These are phyloP conservation scores for Cyanidium caldarium DNA, from an alignment of 23 red algal genomes.

Conservation along the genomic window DNA sequence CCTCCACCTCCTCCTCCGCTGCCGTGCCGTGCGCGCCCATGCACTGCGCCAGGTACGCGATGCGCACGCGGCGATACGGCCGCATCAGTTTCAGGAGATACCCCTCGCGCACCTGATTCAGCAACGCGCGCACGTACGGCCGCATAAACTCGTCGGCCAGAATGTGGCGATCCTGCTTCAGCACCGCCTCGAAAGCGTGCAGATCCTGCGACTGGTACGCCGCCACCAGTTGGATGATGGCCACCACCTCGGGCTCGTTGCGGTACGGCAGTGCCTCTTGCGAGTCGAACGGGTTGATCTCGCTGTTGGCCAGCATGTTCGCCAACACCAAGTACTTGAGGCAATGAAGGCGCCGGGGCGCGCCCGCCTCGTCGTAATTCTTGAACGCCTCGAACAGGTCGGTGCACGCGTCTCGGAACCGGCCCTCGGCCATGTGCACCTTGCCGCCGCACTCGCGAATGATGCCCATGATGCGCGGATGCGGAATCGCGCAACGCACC, in stretches of 20 bases:
- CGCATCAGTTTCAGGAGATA: constrained; percentile 53
- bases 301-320: constrained; percentile 87
- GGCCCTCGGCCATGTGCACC: constrained; percentile 60
- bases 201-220: constrained; percentile 79
- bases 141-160: constrained; percentile 85
- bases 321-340: constrained; percentile 91
- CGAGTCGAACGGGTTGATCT: constrained; percentile 82
- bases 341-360: constrained; percentile 49
- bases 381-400: constrained; percentile 98
- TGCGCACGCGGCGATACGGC: constrained; percentile 54
- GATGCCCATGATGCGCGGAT: constrained; percentile 83
- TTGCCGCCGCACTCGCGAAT: constrained; percentile 97
- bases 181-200: constrained; percentile 51
- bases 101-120: constrained; percentile 45
- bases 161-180: constrained; percentile 54
- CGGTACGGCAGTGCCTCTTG: constrained; percentile 87
- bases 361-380: constrained; percentile 92
- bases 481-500: constrained; percentile 67
- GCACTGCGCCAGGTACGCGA: constrained; percentile 44
- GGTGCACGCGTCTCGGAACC: constrained; percentile 52
- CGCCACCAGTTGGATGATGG: constrained; percentile 46
- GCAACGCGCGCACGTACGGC: constrained; percentile 44
- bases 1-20: constrained; percentile 59
- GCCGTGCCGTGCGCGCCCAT: constrained; percentile 30
- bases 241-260: constrained; percentile 60